Evolutionary conservation across 1,139 yeast genomes (phyloP), one percentile per base, ranked within the genome.

Genomic region (Candida anutae): DNA sequence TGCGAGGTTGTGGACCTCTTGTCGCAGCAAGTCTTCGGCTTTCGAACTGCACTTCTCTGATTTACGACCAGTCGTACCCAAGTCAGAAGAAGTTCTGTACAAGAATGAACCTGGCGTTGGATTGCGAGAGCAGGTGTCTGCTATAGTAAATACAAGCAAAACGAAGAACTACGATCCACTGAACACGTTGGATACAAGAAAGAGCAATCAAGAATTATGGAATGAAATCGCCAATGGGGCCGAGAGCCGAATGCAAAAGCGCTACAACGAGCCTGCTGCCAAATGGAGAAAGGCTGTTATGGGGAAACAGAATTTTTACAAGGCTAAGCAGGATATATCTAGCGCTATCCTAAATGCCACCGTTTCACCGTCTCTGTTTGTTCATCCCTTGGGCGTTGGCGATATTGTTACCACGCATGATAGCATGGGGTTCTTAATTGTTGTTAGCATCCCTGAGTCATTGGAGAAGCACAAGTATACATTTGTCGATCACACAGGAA

Each of bases 401-500:
- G 71, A 65, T 35, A 37, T 65, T 31, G 71, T 64, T n/a, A n/a
- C n/a, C n/a, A n/a, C n/a, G n/a, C n/a, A n/a, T n/a, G n/a, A n/a
- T n/a, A n/a, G n/a, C n/a, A n/a, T n/a, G n/a, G n/a, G n/a, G n/a
- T n/a, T n/a, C n/a, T n/a, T n/a, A n/a, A 38, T 65, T 9, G 53
- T 65, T 3, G 63, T 53, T 6, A 50, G 45, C 2, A 37, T 48
- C 21, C 70, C 71, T 1, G 37, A 38, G 11, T 34, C 40, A 5
- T 38, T 63, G 6, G 45, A 42, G 4, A 46, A 57, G 0, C 37
- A 40, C 9, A 40, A 48, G 20, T 79, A 71, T 39, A 69, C 81
- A 0, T 64, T 74, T 34, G 55, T 76, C 27, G 68, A 69, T 33
- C 59, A 65, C 23, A 67, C 66, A 33, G 90, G 93, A 4, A 72